Evolutionary conservation across 495 filamentous ascomycete species (phyloP).

Genomic region (Hypoxylon intermedium): DNA sequence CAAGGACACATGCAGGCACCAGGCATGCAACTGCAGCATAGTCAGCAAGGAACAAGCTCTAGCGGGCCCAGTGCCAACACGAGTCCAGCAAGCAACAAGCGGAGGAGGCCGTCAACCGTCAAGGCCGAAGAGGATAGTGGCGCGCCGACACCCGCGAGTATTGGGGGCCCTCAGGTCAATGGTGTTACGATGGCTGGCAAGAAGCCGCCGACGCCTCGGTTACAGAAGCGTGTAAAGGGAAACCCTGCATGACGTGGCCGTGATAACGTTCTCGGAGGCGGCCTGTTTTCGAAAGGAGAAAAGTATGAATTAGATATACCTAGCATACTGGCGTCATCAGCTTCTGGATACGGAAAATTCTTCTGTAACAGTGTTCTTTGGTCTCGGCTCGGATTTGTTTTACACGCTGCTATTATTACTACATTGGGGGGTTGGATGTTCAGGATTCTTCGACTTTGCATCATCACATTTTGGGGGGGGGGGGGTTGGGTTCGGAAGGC

Average conservation of each 20-base stretch:
- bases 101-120: constrained; percentile 75
- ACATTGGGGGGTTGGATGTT: constrained; percentile 34
- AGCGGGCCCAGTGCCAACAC: constrained; percentile 82
- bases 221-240: constrained; percentile 54
- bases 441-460: constrained; percentile 24
- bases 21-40: constrained; percentile 75
- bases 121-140: constrained; percentile 74
- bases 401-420: constrained; percentile 22
- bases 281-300: neutral
- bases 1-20: constrained; percentile 66
- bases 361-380: constrained; percentile 31
- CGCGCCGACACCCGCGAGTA: constrained; percentile 51
- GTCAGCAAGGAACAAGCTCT: constrained; percentile 73
- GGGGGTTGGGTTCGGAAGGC: constrained; percentile 21
- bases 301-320: neutral
- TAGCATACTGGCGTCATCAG: constrained; percentile 27
- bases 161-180: constrained; percentile 54
- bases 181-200: constrained; percentile 46
- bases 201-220: constrained; percentile 56
- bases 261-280: neutral
- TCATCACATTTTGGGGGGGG: constrained; percentile 19
- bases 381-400: constrained; percentile 22
- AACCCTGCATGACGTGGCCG: constrained; percentile 41
- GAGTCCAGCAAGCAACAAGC: constrained; percentile 80
- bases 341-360: constrained; percentile 27